These are phyloP conservation scores for Daedaleopsis sinensis DNA, from an alignment of 768 basidiomycete genomes.

Conservation along the genomic window DNA sequence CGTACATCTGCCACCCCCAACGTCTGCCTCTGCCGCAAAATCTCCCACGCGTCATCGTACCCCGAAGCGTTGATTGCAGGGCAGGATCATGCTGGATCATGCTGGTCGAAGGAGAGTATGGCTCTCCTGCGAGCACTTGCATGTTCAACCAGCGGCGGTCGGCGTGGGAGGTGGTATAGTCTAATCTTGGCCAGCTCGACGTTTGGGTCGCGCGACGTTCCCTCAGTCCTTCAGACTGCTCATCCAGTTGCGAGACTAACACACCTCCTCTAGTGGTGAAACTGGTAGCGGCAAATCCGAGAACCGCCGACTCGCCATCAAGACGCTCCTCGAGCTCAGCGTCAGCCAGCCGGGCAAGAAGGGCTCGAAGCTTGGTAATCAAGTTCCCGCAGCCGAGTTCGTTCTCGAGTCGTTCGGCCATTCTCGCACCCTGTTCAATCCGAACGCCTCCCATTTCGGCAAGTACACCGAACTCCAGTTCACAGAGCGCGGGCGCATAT, in stretches of 20 bases:
- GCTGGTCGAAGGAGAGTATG: too few relatives aligned
- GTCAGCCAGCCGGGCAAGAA: constrained; percentile 92
- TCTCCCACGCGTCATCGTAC: neutral
- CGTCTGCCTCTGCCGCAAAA: neutral
- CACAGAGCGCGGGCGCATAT: constrained; percentile 85
- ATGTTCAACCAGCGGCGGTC: too few relatives aligned
- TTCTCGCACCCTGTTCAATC: constrained; percentile 88
- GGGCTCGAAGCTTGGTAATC: constrained; percentile 82
- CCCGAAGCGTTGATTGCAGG: too few relatives aligned
- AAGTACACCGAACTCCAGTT: constrained; percentile 99
- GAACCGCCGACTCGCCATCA: constrained; percentile 86
- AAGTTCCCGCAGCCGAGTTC: constrained; percentile 93
- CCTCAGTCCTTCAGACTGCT: neutral
- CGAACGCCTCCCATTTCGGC: constrained; percentile 95
- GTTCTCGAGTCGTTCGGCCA: constrained; percentile 95
- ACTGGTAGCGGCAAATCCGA: constrained; percentile 95
- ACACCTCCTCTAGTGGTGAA: constrained; percentile 65
- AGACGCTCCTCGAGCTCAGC: constrained; percentile 87
- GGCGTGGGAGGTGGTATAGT: too few relatives aligned
- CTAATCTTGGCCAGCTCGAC: too few relatives aligned
- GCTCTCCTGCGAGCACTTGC: too few relatives aligned
- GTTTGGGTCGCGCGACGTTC: neutral
- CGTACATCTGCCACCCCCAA: neutral
- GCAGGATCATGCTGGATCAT: too few relatives aligned
- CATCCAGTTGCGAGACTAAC: neutral